A percentile compares a stretch with the other conserved stretches of the same genome.
Conservation (phyloP, 2,329 filamentous ascomycete species). For the Septoria petroselini region DNA sequence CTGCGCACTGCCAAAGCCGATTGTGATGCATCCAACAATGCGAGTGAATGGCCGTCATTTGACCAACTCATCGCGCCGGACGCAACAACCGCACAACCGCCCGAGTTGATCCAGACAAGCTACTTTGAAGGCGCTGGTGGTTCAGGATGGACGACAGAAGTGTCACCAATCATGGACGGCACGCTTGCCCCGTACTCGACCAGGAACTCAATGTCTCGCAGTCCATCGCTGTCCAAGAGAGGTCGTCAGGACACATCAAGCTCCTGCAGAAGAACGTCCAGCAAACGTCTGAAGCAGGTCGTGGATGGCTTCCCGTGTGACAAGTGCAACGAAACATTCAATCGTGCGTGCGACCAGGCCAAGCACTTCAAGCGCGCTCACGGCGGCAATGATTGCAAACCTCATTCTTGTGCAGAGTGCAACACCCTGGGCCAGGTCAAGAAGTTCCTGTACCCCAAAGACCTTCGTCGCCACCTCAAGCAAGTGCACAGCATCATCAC, state of each 20-base stretch:
- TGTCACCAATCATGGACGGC: not conserved
- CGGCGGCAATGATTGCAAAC: not conserved
- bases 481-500: conserved; percentile 13
- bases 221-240: not conserved
- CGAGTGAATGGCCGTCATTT: too few relatives aligned
- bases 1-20: too few relatives aligned
- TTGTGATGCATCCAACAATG: too few relatives aligned
- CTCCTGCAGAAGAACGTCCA: not conserved
- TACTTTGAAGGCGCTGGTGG: too few relatives aligned
- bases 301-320: conserved; percentile 14
- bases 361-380: conserved; percentile 18
- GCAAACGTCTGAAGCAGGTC: conserved; percentile 8
- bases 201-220: not conserved
- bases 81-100: too few relatives aligned
- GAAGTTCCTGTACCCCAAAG: conserved; percentile 17
- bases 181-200: not conserved
- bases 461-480: conserved; percentile 15
- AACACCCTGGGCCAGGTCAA: not conserved
- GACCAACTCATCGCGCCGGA: too few relatives aligned
- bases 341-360: conserved; percentile 16
- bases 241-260: conserved; percentile 4
- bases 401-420: conserved; percentile 12
- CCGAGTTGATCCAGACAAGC: too few relatives aligned
- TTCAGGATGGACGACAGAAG: too few relatives aligned
- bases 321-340: conserved; percentile 2